A percentile compares a stretch with the other conserved stretches of the same genome.
These are phyloP conservation scores for Yamadazyma dushanensis DNA, from an alignment of 1,139 yeast genomes.

Conservation along the genomic window DNA sequence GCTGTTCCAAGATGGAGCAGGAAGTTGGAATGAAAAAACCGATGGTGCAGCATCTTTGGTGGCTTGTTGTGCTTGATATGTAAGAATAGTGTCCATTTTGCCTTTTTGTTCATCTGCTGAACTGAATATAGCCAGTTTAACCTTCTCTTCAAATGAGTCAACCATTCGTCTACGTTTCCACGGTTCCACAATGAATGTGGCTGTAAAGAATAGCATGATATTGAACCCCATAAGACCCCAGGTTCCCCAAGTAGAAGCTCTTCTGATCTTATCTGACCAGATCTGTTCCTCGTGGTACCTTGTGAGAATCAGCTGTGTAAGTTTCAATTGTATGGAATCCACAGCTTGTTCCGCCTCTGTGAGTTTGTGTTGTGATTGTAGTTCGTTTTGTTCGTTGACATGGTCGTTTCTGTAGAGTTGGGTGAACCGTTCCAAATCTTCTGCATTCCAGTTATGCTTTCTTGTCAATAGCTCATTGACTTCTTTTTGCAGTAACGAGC, in stretches of 20 bases:
- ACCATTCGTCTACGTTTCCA: constrained; percentile 86
- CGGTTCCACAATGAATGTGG: constrained; percentile 89
- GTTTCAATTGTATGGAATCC: constrained; percentile 67
- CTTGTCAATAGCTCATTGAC: constrained; percentile 87
- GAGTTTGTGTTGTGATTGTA: constrained; percentile 49
- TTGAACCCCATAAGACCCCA: constrained; percentile 88
- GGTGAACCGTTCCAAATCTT: constrained; percentile 83
- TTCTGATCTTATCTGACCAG: constrained; percentile 94
- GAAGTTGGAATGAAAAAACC: constrained; percentile 6
- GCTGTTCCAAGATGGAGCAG: constrained; percentile 18
- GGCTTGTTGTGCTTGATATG: constrained; percentile 7
- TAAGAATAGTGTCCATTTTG: constrained; percentile 14
- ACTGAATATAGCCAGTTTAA: constrained; percentile 53
- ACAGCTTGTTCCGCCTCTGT: constrained; percentile 60
- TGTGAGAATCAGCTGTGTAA: constrained; percentile 77
- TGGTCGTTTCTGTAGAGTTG: constrained; percentile 80
- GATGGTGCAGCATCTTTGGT: background rate
- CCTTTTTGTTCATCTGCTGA: constrained; percentile 19
- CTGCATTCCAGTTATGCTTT: constrained; percentile 76
- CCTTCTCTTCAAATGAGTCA: constrained; percentile 79
- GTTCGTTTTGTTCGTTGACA: constrained; percentile 63
- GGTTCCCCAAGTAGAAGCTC: constrained; percentile 97
- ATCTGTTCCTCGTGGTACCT: constrained; percentile 96
- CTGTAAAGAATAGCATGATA: constrained; percentile 70
- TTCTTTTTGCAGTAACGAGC: constrained; percentile 78